Percentiles rank a stretch among this genome's conserved stretches.
phyloP scores from a whole-genome alignment of 2,329 filamentous ascomycete genomes.

The Penicillium griseofulvum region DNA sequence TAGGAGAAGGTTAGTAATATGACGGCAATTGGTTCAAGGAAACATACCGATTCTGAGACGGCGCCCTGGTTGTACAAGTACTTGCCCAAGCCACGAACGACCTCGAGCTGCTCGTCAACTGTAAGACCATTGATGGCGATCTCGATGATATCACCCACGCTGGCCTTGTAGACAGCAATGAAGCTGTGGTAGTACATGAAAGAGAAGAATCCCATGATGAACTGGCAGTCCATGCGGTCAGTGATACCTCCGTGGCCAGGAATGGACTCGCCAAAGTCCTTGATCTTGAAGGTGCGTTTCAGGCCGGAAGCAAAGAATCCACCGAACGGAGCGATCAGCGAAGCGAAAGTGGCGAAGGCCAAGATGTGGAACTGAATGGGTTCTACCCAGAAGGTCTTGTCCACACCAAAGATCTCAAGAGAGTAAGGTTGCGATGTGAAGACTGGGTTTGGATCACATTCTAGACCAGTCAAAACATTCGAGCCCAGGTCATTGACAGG shows the following conservation, averaged over 20 bases:
- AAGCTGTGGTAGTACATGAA: conserved; percentile 99
- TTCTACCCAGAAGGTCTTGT: conserved; percentile 71
- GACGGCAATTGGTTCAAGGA: background rate
- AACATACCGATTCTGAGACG: conserved; percentile 53
- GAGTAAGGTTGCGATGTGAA: conserved; percentile 77
- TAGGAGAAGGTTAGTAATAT: conserved; percentile 21
- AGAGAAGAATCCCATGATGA: conserved; percentile 98
- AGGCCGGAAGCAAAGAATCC: conserved; percentile 97
- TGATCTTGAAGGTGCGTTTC: conserved; percentile 99
- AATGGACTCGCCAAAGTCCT: conserved; percentile 98
- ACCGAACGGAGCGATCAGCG: conserved; percentile 92
- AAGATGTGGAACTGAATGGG: conserved; percentile 95
- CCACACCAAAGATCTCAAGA: conserved; percentile 67
- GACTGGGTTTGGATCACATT: conserved; percentile 87
- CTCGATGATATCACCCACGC: conserved; percentile 83
- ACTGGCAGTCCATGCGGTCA: conserved; percentile 98
- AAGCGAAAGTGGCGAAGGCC: conserved; percentile 87
- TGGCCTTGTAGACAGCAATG: conserved; percentile 83
- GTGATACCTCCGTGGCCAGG: conserved; percentile 97
- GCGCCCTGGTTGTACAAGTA: conserved; percentile 64
- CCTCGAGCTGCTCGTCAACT: conserved; percentile 83
- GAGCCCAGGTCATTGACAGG: conserved; percentile 94
- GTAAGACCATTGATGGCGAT: conserved; percentile 85
- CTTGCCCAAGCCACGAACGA: conserved; percentile 61
- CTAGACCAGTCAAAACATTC: conserved; percentile 84